These are phyloP conservation scores for Arthromyces matolae DNA, from an alignment of 768 basidiomycete genomes.

Conservation along the genomic window DNA sequence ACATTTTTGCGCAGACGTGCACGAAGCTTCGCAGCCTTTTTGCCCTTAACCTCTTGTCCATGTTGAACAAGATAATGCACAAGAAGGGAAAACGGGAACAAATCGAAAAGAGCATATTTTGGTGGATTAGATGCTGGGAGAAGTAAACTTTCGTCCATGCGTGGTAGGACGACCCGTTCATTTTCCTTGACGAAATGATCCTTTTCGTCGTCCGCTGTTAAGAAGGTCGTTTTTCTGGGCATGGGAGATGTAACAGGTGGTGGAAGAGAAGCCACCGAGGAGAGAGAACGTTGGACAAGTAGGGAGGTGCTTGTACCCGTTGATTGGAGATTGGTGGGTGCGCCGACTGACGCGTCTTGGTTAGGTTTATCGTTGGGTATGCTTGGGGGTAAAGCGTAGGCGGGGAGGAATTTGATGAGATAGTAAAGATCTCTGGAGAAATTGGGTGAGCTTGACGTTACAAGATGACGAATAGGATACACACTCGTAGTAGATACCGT, in stretches of 20 bases:
- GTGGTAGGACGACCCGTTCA: slow-evolving; percentile 35
- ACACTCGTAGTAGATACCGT: slow-evolving; percentile 44
- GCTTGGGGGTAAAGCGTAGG: slow-evolving; percentile 53
- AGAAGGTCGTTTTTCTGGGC: slow-evolving; percentile 15
- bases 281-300: slow-evolving; percentile 16
- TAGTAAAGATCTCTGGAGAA: slow-evolving; percentile 54
- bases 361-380: slow-evolving; percentile 37
- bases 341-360: background rate
- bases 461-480: slow-evolving; percentile 16
- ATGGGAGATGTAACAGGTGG: slow-evolving; percentile 23
- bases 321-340: slow-evolving; percentile 2
- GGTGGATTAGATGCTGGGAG: slow-evolving; percentile 57
- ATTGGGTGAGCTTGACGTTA: slow-evolving; percentile 10
- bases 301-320: background rate
- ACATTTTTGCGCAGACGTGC: slow-evolving; percentile 44
- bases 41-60: slow-evolving; percentile 55
- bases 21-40: slow-evolving; percentile 52
- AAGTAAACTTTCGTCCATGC: slow-evolving; percentile 42
- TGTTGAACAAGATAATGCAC: slow-evolving; percentile 41
- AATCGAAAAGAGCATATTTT: slow-evolving; percentile 54
- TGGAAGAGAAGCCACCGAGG: slow-evolving; percentile 21
- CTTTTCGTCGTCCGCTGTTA: background rate
- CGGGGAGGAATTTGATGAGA: slow-evolving; percentile 69
- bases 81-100: slow-evolving; percentile 68
- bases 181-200: background rate